Percentiles rank a stretch among this genome's conserved stretches.
Evolutionary conservation across 2,329 filamentous ascomycete species (phyloP).

Genomic region (Aspergillus japonicus): DNA sequence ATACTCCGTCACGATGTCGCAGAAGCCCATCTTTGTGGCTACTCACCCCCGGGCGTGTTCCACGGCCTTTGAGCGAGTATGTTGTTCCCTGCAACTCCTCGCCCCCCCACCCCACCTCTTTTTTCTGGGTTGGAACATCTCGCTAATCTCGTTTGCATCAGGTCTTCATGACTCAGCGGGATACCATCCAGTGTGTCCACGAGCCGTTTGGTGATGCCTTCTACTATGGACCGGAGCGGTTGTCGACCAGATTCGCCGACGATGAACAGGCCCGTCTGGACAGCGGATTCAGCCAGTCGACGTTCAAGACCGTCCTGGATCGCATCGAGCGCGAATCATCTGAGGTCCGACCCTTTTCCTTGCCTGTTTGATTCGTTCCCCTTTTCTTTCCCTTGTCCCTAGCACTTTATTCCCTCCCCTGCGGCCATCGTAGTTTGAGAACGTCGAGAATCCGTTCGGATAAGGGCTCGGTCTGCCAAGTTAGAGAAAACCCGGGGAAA

Average conservation of each 20-base stretch:
- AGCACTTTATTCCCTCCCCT: not conserved
- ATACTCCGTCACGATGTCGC: constrained; percentile 57
- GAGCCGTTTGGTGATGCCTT: constrained; percentile 97
- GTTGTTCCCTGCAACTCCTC: constrained; percentile 26
- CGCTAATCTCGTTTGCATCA: constrained; percentile 35
- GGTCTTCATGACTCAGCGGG: constrained; percentile 94
- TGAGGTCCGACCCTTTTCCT: constrained; percentile 60
- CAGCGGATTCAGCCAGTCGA: constrained; percentile 47
- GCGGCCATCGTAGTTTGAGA: not conserved
- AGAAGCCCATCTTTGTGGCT: constrained; percentile 83
- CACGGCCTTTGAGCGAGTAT: constrained; percentile 92
- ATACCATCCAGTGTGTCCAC: constrained; percentile 79
- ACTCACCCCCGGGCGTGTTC: constrained; percentile 95
- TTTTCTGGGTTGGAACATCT: not conserved
- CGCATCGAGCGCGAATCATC: constrained; percentile 68
- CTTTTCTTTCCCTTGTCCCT: not conserved
- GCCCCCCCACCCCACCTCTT: not conserved
- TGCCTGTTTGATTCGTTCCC: constrained; percentile 19
- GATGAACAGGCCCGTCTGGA: constrained; percentile 55
- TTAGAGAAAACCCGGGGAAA: no score
- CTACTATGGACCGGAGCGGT: constrained; percentile 89
- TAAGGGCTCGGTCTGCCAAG: no score
- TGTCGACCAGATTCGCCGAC: constrained; percentile 74
- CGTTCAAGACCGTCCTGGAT: constrained; percentile 67
- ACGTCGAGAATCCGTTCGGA: no score